phyloP scores from a whole-genome alignment of 2,329 filamentous ascomycete genomes.

The Venturia aucupariae region DNA sequence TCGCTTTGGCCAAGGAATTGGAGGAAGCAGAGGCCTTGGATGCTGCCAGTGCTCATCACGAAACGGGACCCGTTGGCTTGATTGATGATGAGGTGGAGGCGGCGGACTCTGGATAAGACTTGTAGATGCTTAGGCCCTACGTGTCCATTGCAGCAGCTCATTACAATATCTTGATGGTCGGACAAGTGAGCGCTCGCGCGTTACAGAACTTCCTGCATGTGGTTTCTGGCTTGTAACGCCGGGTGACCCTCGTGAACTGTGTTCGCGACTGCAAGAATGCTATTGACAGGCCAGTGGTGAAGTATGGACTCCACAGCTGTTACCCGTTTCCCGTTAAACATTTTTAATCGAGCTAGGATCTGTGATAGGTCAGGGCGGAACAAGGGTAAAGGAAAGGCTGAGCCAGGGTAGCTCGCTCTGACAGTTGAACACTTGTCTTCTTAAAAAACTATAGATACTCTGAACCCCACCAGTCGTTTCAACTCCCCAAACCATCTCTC shows the following conservation, averaged over 20 bases:
- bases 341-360: background rate
- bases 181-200: background rate
- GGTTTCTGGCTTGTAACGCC: background rate
- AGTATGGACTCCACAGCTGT: background rate
- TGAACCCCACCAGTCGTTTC: background rate
- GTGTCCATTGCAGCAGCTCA: too few relatives aligned
- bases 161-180: background rate
- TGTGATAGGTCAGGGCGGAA: background rate
- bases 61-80: constrained; percentile 1
- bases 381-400: background rate
- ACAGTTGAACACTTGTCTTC: background rate
- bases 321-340: background rate
- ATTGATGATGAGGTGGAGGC: constrained; percentile 11
- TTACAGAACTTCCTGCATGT: background rate
- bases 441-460: background rate
- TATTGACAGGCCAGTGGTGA: background rate
- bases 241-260: background rate
- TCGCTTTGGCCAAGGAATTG: constrained; percentile 31
- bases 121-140: background rate
- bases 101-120: background rate
- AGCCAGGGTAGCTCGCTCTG: background rate
- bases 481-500: background rate
- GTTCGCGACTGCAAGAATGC: background rate
- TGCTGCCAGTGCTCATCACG: background rate
- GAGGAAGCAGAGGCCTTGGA: constrained; percentile 17